Percentiles rank a stretch among this genome's conserved stretches.
These are phyloP conservation scores for Onygena corvina DNA, from an alignment of 2,329 filamentous ascomycete species.

Conservation along the genomic window DNA sequence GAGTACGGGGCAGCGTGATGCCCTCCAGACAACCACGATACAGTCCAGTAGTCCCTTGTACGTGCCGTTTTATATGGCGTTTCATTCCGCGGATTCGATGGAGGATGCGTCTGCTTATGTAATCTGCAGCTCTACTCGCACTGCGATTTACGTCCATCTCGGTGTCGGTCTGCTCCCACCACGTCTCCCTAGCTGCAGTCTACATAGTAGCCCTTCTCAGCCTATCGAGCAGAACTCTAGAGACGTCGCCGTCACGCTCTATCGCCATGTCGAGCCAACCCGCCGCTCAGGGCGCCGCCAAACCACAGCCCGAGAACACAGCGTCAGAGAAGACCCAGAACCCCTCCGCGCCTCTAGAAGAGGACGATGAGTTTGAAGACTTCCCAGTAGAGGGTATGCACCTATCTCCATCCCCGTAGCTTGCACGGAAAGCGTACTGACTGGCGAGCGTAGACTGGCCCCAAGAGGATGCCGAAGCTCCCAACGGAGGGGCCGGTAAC, in stretches of 20 bases:
- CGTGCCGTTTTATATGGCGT: no score
- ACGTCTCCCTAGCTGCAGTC: no score
- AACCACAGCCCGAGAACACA: neutral
- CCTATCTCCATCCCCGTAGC: neutral
- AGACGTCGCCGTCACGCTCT: neutral
- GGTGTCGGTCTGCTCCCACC: no score
- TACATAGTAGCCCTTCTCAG: no score
- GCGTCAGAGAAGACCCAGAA: constrained; percentile 31
- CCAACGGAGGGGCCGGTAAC: constrained; percentile 42
- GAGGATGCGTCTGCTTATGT: no score
- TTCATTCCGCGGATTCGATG: no score
- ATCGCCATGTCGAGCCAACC: constrained; percentile 1
- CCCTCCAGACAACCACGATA: no score
- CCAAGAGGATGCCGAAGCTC: constrained; percentile 77
- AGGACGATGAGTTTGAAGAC: constrained; percentile 98
- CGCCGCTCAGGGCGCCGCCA: neutral
- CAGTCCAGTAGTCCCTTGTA: no score
- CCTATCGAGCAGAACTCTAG: neutral
- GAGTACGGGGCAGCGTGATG: no score
- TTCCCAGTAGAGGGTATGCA: constrained; percentile 82
- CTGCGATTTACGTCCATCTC: no score
- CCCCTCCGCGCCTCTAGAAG: constrained; percentile 65
- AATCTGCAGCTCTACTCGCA: no score
- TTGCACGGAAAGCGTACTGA: neutral
- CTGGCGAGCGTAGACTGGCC: constrained; percentile 59